These are phyloP conservation scores for Venturiaceae sp. DNA, from an alignment of 2,329 filamentous ascomycete genomes.

Conservation along the genomic window DNA sequence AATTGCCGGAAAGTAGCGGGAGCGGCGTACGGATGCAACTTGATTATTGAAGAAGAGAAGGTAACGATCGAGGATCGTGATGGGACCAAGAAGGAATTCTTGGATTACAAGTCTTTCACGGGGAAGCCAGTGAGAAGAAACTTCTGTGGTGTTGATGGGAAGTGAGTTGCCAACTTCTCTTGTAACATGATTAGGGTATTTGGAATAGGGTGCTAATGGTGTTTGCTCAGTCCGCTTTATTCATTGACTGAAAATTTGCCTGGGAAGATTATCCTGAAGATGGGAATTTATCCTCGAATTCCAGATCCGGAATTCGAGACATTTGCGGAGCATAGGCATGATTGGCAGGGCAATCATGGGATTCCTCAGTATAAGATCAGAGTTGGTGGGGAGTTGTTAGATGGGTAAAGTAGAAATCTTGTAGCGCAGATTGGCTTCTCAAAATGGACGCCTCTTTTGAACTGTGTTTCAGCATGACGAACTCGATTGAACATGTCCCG, in stretches of 20 bases:
- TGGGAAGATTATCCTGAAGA: conserved; percentile 38
- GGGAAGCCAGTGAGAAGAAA: conserved; percentile 34
- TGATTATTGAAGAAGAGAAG: conserved; percentile 33
- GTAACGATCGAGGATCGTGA: conserved; percentile 35
- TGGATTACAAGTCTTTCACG: conserved; percentile 34
- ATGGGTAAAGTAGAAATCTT: too few relatives aligned
- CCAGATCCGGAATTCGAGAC: conserved; percentile 35
- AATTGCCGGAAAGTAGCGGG: conserved; percentile 43
- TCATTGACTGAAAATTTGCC: conserved; percentile 22
- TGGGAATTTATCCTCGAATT: conserved; percentile 40
- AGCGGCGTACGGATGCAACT: conserved; percentile 29
- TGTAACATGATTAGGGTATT: background rate
- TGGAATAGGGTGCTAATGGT: background rate
- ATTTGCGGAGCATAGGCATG: conserved; percentile 33
- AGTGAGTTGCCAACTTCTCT: conserved; percentile 21
- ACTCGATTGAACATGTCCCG: too few relatives aligned
- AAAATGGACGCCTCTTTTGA: too few relatives aligned
- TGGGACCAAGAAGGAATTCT: conserved; percentile 34
- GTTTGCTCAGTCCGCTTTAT: conserved; percentile 31
- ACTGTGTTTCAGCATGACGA: too few relatives aligned
- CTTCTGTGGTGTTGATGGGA: conserved; percentile 37
- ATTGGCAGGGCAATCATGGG: conserved; percentile 31
- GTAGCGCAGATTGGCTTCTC: too few relatives aligned
- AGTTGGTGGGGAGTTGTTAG: conserved; percentile 11
- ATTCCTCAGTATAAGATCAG: conserved; percentile 29